A percentile compares a stretch with the other conserved stretches of the same genome.
These are phyloP conservation scores for Boletus sp. DNA, from an alignment of 768 basidiomycete genomes.

Conservation along the genomic window DNA sequence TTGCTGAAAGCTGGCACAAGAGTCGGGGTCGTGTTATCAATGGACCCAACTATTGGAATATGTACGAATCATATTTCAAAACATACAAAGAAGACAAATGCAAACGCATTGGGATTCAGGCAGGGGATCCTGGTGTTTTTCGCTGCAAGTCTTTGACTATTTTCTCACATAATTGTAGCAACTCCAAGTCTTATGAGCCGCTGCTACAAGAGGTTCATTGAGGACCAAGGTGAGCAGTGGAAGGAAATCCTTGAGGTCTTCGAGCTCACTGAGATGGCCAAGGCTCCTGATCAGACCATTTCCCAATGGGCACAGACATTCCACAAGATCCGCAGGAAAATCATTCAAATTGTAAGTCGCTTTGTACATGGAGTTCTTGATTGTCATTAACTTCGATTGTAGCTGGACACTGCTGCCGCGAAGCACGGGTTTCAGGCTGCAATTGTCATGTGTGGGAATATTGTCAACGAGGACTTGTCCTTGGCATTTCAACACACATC, in stretches of 20 bases:
- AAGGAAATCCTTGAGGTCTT: not conserved
- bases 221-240: not conserved
- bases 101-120: no score
- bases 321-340: not conserved
- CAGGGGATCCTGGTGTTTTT: no score
- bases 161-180: no score
- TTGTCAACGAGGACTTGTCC: not conserved
- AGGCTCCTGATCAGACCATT: not conserved
- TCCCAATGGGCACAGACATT: not conserved
- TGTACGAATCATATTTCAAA: not conserved
- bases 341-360: not conserved
- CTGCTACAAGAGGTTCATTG: not conserved
- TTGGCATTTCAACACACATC: not conserved
- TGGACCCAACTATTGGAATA: not conserved
- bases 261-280: not conserved
- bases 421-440: conserved; percentile 1
- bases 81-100: not conserved
- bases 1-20: not conserved
- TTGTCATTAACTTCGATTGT: no score
- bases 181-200: no score
- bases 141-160: no score
- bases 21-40: not conserved
- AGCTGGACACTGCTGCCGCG: not conserved
- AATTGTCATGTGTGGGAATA: conserved; percentile 1
- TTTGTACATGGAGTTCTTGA: no score